Evolutionary conservation across 352 stramenopile species (phyloP), one percentile per base, ranked within the genome.

Genomic region (Aphanomyces invadans): DNA sequence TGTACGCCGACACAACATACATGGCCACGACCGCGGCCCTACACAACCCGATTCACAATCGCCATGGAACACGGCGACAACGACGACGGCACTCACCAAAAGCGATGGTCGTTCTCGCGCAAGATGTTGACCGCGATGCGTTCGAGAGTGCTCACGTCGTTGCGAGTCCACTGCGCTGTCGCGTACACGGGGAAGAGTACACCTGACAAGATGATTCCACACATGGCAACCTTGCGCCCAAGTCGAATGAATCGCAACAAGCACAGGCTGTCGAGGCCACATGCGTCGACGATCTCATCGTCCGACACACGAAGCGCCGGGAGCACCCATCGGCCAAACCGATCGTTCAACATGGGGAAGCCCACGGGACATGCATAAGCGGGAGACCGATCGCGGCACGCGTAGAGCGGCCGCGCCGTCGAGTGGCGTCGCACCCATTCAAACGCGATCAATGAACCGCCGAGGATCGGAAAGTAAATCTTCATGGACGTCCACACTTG

Each of bases 121-220:
- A 67, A 31, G 17, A 49, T 31, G 17, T 49, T 67, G 49, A 67
- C 9, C n/a, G 28, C 38, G 21, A 59, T 46, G 12, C 39, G 25
- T 4, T 67, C 60, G n/a, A 67, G 60, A 1, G 36, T 23, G 31
- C 57, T 44, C 4, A 67, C 15, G 21, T 36, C 48, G 19, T 26
- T 11, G 28, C 12, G 21, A 2, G 60, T 67, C 60, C 60, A 67
- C 12, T 67, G 28, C 28, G 79, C 79, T 2, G 81, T 89, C 33
- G 79, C 79, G 51, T 87, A 92, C 39, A 92, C 65, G 12, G 84
- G 82, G 55, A 92, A 87, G 10, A 92, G 73, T 51, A 77, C 65
- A 2, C 38, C 71, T 0, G 84, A 92, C 45, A 86, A 77, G 26
- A 28, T 42, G 31, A 92, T 66, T 4, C 69, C 80, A 28, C 88